These are phyloP conservation scores for Rhynchosporium graminicola DNA, from an alignment of 2,329 filamentous ascomycete genomes.

Conservation along the genomic window DNA sequence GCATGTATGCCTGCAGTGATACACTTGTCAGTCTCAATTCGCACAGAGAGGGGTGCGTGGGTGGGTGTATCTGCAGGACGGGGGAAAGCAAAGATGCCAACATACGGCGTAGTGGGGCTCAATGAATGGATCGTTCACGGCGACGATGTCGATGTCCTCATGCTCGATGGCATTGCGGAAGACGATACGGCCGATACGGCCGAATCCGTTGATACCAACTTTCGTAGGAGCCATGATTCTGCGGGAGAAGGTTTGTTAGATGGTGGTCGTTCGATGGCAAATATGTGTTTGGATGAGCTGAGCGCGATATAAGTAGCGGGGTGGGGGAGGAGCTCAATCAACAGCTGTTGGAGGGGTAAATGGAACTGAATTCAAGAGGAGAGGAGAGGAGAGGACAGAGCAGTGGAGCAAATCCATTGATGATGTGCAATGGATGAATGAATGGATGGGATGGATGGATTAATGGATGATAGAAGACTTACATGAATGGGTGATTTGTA, in stretches of 20 bases:
- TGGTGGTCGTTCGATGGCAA: constrained; percentile 1
- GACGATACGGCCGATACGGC: constrained; percentile 98
- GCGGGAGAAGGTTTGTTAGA: constrained; percentile 26
- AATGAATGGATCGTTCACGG: constrained; percentile 99
- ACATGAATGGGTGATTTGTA: constrained; percentile 23
- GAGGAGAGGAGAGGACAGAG: too few species aligned
- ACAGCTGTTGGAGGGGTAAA: constrained; percentile 16
- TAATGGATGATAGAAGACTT: constrained; percentile 16
- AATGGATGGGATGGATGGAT: too few species aligned
- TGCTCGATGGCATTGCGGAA: constrained; percentile 97
- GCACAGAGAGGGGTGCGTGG: constrained; percentile 10
- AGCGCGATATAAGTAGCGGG: not conserved
- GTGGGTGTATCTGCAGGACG: constrained; percentile 18
- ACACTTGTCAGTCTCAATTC: constrained; percentile 21
- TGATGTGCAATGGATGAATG: not conserved
- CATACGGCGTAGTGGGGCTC: constrained; percentile 95
- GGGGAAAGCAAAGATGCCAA: constrained; percentile 38
- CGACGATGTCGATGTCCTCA: constrained; percentile 85
- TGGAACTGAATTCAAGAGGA: constrained; percentile 1
- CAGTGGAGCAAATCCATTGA: too few species aligned
- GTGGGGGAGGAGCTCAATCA: constrained; percentile 16
- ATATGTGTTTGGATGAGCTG: constrained; percentile 14
- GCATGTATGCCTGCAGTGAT: constrained; percentile 83
- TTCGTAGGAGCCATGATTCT: constrained; percentile 59
- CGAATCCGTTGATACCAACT: constrained; percentile 99